Conservation (phyloP, 148 eudicot species). For the Chenopodium suecicum region DNA sequence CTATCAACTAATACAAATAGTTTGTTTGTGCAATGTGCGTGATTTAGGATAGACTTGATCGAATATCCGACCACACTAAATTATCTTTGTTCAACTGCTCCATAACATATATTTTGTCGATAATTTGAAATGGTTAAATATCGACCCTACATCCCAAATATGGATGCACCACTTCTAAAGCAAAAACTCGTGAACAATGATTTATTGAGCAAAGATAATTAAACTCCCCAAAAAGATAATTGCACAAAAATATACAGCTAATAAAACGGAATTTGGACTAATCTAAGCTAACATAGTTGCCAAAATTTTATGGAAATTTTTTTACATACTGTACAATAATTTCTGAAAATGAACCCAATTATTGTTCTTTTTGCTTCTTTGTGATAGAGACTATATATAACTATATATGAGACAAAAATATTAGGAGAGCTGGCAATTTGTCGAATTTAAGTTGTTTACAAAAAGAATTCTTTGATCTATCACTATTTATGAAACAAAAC, state of each 20-base stretch:
- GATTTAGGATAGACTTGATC: too few species aligned
- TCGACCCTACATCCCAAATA: not conserved
- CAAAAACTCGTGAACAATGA: not conserved
- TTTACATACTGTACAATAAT: conserved; percentile 5
- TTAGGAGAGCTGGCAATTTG: not conserved
- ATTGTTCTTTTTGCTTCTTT: not conserved
- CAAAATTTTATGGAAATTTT: not conserved
- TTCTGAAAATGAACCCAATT: not conserved
- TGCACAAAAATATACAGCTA: not conserved
- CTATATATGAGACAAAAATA: not conserved
- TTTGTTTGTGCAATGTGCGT: too few species aligned
- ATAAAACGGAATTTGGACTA: conserved; percentile 1
- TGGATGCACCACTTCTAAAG: not conserved
- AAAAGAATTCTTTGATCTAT: conserved; percentile 9
- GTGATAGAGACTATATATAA: not conserved
- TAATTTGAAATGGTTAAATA: not conserved
- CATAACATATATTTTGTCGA: too few species aligned
- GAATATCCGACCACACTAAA: too few species aligned
- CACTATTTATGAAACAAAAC: not conserved
- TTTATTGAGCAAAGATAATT: too few species aligned
- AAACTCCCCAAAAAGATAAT: not conserved
- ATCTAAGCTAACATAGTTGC: conserved; percentile 14
- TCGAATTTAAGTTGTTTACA: not conserved
- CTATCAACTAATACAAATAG: too few species aligned
- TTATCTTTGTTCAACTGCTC: too few species aligned